A percentile compares a stretch with the other conserved stretches of the same genome.
These are phyloP conservation scores for Podila minutissima DNA, from an alignment of 192 early-diverging fungal species.

Conservation along the genomic window DNA sequence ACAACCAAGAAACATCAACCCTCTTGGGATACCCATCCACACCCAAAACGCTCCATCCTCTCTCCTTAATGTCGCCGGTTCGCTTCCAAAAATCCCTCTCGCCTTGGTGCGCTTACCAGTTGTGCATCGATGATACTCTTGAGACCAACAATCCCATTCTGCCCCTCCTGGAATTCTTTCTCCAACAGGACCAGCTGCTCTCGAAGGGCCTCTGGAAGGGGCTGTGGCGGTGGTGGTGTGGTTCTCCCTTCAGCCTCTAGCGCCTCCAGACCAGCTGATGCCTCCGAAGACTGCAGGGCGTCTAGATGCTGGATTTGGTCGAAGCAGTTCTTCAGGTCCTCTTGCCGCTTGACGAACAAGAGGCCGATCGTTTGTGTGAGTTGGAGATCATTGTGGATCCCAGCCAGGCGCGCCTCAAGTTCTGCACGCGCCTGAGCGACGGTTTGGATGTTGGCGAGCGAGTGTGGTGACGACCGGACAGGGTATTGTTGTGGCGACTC, in stretches of 20 bases:
- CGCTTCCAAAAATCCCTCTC: neutral
- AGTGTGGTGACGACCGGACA: neutral
- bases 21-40: neutral
- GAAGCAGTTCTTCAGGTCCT: conserved; percentile 43
- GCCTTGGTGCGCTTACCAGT: conserved; percentile 21
- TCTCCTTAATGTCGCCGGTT: neutral
- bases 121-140: conserved; percentile 45
- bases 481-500: neutral
- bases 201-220: conserved; percentile 37
- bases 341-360: conserved; percentile 44
- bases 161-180: conserved; percentile 42
- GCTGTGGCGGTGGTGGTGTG: conserved; percentile 6
- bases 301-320: conserved; percentile 32
- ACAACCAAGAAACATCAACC: no score
- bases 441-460: conserved; percentile 23
- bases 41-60: neutral
- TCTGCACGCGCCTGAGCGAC: conserved; percentile 37
- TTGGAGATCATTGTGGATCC: conserved; percentile 48
- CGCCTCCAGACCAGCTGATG: conserved; percentile 4
- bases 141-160: conserved; percentile 32
- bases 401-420: conserved; percentile 30
- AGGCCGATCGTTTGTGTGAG: conserved; percentile 43
- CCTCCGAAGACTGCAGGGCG: conserved; percentile 2
- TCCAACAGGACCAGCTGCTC: conserved; percentile 35
- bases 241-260: neutral